Evolutionary conservation across 2,329 filamentous ascomycete genomes (phyloP).

Genomic region (Penicillium brevicompactum): DNA sequence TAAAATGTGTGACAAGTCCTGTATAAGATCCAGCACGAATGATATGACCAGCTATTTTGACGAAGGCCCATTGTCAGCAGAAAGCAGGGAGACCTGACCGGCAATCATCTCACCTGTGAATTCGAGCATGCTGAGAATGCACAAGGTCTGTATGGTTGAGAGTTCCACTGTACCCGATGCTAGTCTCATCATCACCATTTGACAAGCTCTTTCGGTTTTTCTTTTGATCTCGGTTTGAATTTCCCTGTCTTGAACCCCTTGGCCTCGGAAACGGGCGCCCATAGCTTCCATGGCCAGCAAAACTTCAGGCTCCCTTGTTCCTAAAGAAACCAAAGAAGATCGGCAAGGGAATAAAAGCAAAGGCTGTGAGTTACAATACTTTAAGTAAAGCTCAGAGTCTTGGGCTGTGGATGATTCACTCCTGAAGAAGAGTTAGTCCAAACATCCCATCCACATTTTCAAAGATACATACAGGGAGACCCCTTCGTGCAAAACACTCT

Average conservation of each 20-base stretch:
- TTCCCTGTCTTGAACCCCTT: conserved; percentile 9
- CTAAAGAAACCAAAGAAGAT: conserved; percentile 17
- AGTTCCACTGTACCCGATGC: conserved; percentile 33
- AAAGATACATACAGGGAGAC: neutral
- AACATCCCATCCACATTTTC: accelerated
- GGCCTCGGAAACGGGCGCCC: conserved; percentile 28
- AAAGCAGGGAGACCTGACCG: neutral
- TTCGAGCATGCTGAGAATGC: conserved; percentile 33
- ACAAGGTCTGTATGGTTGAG: conserved; percentile 37
- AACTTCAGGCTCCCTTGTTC: conserved; percentile 28
- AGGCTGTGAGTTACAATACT: conserved; percentile 37
- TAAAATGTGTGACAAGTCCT: conserved; percentile 22
- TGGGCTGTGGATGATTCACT: neutral
- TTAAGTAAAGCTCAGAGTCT: conserved; percentile 30
- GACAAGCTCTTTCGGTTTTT: conserved; percentile 22
- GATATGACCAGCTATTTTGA: conserved; percentile 17
- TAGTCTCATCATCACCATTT: conserved; percentile 30
- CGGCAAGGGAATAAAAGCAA: conserved; percentile 31
- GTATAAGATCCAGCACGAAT: conserved; percentile 23
- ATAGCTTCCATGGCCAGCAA: conserved; percentile 32
- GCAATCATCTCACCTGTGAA: conserved; percentile 28
- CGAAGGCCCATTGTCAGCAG: neutral
- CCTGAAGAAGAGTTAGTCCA: neutral
- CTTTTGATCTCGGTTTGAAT: conserved; percentile 13
- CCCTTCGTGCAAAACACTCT: neutral